Conservation (phyloP, 2,329 filamentous ascomycete species). For the Paecilomyces niveus region DNA sequence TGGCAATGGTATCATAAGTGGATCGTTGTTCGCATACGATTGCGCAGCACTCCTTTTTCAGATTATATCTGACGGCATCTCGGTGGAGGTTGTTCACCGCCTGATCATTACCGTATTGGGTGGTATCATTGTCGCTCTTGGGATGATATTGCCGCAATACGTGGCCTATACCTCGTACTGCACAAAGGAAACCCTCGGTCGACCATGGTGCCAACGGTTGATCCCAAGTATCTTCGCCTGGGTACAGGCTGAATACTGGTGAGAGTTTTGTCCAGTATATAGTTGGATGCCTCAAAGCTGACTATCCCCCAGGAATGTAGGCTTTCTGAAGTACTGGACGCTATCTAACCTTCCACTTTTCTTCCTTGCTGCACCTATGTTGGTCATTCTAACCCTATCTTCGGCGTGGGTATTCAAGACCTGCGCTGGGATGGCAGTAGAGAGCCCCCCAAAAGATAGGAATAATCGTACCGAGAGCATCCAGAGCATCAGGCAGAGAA, state of each 20-base stretch:
- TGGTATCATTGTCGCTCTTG: conserved; percentile 60
- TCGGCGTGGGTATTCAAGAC: conserved; percentile 39
- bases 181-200: conserved; percentile 23
- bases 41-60: conserved; percentile 37
- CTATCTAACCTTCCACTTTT: conserved; percentile 81
- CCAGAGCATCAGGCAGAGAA: conserved; percentile 8
- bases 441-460: background rate
- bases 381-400: conserved; percentile 61
- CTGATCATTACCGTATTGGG: conserved; percentile 56
- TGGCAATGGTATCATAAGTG: conserved; percentile 81
- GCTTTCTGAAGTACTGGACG: conserved; percentile 87
- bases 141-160: conserved; percentile 65
- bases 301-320: conserved; percentile 61
- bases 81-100: conserved; percentile 40
- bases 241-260: conserved; percentile 90
- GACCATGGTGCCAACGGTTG: conserved; percentile 68
- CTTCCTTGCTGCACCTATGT: conserved; percentile 70
- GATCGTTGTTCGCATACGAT: conserved; percentile 65
- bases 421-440: background rate
- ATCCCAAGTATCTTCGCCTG: conserved; percentile 85
- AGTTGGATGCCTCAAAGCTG: background rate
- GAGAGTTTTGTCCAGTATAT: conserved; percentile 25
- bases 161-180: conserved; percentile 71
- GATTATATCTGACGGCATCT: conserved; percentile 32
- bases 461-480: background rate